Base-by-base conservation (phyloP, 352 stramenopile genomes). In the Phytophthora chlamydospora region DNA sequence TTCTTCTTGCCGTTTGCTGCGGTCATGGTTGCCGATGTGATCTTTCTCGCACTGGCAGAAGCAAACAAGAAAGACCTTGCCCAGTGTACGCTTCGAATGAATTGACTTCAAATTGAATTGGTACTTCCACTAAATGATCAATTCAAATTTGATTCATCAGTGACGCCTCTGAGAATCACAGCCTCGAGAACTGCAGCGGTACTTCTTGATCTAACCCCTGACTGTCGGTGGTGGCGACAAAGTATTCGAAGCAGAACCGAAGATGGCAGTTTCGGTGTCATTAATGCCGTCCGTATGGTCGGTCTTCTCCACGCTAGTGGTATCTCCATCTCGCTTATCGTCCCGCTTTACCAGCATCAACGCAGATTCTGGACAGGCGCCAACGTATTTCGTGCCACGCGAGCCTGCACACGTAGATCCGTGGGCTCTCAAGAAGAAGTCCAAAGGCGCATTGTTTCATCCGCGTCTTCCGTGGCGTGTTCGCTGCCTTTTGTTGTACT, bases 1-100 rank as follows among this genome's bases (percentile, higher is more conserved):
- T 66, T 59, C 39, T 65, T 58, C 47, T 59, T 54, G 53, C 33
- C 42, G 6, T 33, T 54, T 46, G 34, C 40, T 50, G 51, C 31
- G 41, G 40, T 40, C 38, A 58, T 41, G 49, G 41, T 48, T 48
- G 41, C 41, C 39, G 39, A 21, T 45, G 39, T 45, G 39, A 32
- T 45, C 36, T 45, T 45, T 45, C 39, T 45, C 39, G 17, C 39
- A 45, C 39, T 45, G n/a, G 39, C 39, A 45, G 39, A 45, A 45
- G 39, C 39, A 32, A 32, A 45, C 17, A 32, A 45, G 17, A 45
- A 44, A 29, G n/a, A 27, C 39, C 39, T 44, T 44, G 39, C 39
- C 39, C 39, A 44, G 39, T 44, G 39, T 44, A 45, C 39, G 39
- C 39, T 45, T 32, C 39, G 39, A 45, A 45, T 32, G 39, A 45